Evolutionary conservation across 768 basidiomycete species (phyloP), one percentile per base, ranked within the genome.

Genomic region (Gyrodon lividus): DNA sequence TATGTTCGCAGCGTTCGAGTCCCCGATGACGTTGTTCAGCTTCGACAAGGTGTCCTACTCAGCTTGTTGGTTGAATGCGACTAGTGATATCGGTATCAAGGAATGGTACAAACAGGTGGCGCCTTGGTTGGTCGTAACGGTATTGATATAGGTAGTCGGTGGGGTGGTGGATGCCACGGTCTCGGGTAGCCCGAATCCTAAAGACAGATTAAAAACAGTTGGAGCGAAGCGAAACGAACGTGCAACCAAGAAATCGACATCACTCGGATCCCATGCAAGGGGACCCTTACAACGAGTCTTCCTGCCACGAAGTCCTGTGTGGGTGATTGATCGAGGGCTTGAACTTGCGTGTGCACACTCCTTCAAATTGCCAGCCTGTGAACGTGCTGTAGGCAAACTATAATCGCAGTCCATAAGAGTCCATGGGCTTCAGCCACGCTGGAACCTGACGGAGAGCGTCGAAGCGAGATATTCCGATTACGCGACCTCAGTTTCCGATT

Each of bases 131-230:
- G 77, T 62, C 13, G 69, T 65, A 47, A 85, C 72, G 0, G 92
- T 90, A 65, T 84, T 77, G 58, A 96, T 73, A 61, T 98, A n/a
- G n/a, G n/a, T n/a, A 98, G 70, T 98, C 89, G 1, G 91, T 86
- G 17, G 97, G 66, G 62, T 97, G 94, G 66, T 88, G 98, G 33
- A 99, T 67, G 24, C 75, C 70, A 37, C 77, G 71, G 5, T 94
- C 72, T 74, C 85, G 95, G 40, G 93, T 79, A 1, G 80, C 92
- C 92, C 95, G 94, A 51, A 82, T 76, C 66, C 93, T 87, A 44
- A 55, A 22, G 55, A 2, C 23, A 40, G 16, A 3, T 4, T 16
- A 33, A 1, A 1, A 20, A 47, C 30, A 50, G 38, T 26, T 1
- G 23, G 17, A 23, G 0, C 41, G n/a, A 20, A 50, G 17, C 48